These are phyloP conservation scores for Neurospora cerealis DNA, from an alignment of 495 filamentous ascomycete genomes.

Conservation along the genomic window DNA sequence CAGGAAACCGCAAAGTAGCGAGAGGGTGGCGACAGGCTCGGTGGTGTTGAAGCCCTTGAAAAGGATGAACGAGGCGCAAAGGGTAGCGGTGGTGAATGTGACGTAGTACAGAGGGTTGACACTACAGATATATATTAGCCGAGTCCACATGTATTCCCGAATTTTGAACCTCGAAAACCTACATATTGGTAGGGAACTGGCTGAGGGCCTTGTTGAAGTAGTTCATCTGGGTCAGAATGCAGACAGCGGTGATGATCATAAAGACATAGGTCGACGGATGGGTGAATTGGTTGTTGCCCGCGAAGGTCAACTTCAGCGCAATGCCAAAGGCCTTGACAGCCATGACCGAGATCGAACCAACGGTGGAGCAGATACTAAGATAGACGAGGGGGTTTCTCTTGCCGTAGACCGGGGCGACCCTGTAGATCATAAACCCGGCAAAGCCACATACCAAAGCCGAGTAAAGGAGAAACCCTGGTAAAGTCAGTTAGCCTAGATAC, in stretches of 20 bases:
- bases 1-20: slow-evolving; percentile 86
- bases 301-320: slow-evolving; percentile 85
- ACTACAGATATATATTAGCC: slow-evolving; percentile 42
- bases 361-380: slow-evolving; percentile 93
- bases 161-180: slow-evolving; percentile 7
- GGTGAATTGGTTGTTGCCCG: slow-evolving; percentile 85
- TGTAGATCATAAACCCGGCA: slow-evolving; percentile 90
- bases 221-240: slow-evolving; percentile 98
- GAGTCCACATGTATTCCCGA: slow-evolving; percentile 13
- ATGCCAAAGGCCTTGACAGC: slow-evolving; percentile 97
- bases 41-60: slow-evolving; percentile 97
- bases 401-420: slow-evolving; percentile 75
- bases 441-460: slow-evolving; percentile 67
- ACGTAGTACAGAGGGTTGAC: slow-evolving; percentile 99
- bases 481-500: slow-evolving; percentile 16
- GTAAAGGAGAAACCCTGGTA: slow-evolving; percentile 76
- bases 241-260: slow-evolving; percentile 80
- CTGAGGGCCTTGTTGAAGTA: slow-evolving; percentile 99
- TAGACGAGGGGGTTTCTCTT: slow-evolving; percentile 93
- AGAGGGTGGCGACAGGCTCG: slow-evolving; percentile 81
- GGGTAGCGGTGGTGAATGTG: slow-evolving; percentile 94
- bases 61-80: slow-evolving; percentile 93
- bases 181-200: slow-evolving; percentile 96
- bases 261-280: slow-evolving; percentile 96
- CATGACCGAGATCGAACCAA: slow-evolving; percentile 96